These are phyloP conservation scores for Oryza glumipatula DNA, from an alignment of 176 grass and related monocot species.

Conservation along the genomic window DNA sequence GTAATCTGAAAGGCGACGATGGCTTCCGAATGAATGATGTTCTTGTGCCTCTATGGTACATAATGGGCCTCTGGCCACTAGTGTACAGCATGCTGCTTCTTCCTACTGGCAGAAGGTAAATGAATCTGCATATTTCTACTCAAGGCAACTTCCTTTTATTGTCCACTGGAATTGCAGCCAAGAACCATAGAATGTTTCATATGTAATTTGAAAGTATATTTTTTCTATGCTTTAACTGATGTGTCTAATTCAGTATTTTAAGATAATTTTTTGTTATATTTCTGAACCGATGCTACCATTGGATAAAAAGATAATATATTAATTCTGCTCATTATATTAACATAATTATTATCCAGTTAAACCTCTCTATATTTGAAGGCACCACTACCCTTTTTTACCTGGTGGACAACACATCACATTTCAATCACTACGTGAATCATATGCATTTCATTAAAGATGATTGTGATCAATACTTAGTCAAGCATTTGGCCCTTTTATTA, in stretches of 20 bases:
- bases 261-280: not conserved
- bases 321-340: slow-evolving; percentile 3
- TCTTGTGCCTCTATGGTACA: slow-evolving; percentile 86
- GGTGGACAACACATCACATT: not conserved
- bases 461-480: not conserved
- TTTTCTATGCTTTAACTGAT: not conserved
- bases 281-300: not conserved
- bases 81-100: slow-evolving; percentile 84
- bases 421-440: not conserved
- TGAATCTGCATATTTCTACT: slow-evolving; percentile 19
- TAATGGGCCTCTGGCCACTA: slow-evolving; percentile 89
- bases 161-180: not conserved
- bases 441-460: not conserved
- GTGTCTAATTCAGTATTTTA: not conserved
- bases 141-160: not conserved
- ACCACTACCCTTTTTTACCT: not conserved
- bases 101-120: slow-evolving; percentile 75
- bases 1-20: slow-evolving; percentile 77
- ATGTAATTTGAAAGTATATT: slow-evolving; percentile 4
- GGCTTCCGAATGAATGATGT: slow-evolving; percentile 89
- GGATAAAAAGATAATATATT: not conserved
- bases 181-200: not conserved
- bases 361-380: not conserved
- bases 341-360: not conserved
- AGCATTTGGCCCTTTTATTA: slow-evolving; percentile 1